Base-by-base conservation (phyloP, 2,329 filamentous ascomycete species). In the Cadophora luteo-olivacea region DNA sequence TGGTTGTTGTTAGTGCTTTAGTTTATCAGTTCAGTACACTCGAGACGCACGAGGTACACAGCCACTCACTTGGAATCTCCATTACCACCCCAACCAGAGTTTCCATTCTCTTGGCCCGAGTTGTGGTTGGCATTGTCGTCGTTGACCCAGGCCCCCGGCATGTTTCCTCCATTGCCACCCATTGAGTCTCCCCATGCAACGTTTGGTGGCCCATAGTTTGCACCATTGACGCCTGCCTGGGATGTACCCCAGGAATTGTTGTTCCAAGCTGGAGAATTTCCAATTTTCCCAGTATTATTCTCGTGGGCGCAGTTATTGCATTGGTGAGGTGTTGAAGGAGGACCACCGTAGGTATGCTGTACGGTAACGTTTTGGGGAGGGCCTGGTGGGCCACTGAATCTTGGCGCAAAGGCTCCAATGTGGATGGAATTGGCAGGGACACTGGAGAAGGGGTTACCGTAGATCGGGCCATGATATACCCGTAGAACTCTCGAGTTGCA, bases 381-480 rank as follows among this genome's bases (percentile, higher is more conserved):
- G 55, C 58, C 57, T 29, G 52, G 65, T 32, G 58, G 60, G 55
- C 58, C 57, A 48, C 65, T 65, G 36, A 64, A 64, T 45, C 48
- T 48, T 16, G 58, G 70, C 57, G 71, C 51, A 63, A 70, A 72
- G 0, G 80, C 79, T 3, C 84, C 83, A 9, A 83, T 68, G 0
- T 82, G 82, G 7, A 82, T 72, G 7, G 45, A 32, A 16, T 65
- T 48, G 7, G 45, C 22, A 54, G 85, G 84, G 73, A 88, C 85
- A n/a, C 86, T 73, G 2, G 78, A 75, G 0, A 80, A 81, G 29
- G 83, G 82, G 70, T 86, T 86, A 4, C 86, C 86, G 73, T 87
- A 89, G 0, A 80, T 79, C 2, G 84, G 82, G 0, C 86, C 87
- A 70, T 89, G 84, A 70, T 89, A 89, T 32, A 89, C 83, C 16